Base-by-base conservation (phyloP, 352 stramenopile species). In the Thalassiosira exigua region DNA sequence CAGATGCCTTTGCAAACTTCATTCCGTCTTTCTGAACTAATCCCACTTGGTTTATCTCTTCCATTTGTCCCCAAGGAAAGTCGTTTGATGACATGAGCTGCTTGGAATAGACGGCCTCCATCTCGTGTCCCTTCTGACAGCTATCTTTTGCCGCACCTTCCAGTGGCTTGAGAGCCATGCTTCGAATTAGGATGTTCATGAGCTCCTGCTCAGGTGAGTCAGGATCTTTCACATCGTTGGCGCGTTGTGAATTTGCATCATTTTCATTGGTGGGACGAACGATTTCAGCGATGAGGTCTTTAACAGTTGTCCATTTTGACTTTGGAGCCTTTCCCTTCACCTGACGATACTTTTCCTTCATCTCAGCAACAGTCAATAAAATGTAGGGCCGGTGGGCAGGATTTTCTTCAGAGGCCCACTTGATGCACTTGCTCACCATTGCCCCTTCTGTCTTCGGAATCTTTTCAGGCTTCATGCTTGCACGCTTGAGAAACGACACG, bases 401-500 rank as follows among this genome's bases (percentile, higher is more conserved):
- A n/a, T n/a, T n/a, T n/a, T n/a, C n/a, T n/a, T n/a, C n/a, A n/a
- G n/a, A n/a, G n/a, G n/a, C n/a, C n/a, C n/a, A n/a, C n/a, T n/a
- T n/a, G n/a, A n/a, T n/a, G n/a, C n/a, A n/a, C n/a, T n/a, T n/a
- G n/a, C n/a, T n/a, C n/a, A n/a, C n/a, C n/a, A n/a, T n/a, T n/a
- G n/a, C n/a, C n/a, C n/a, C n/a, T n/a, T n/a, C n/a, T n/a, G n/a
- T n/a, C n/a, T n/a, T n/a, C n/a, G n/a, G n/a, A n/a, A n/a, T n/a
- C n/a, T n/a, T n/a, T n/a, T n/a, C n/a, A n/a, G n/a, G n/a, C 39
- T 48, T 48, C 39, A 48, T 48, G 11, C 39, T 48, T n/a, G 39
- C n/a, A 11, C 39, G 39, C 39, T n/a, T 48, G 39, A 48, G 39
- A 48, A 48, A n/a, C n/a, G n/a, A n/a, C n/a, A n/a, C n/a, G n/a